Evolutionary conservation across 1,284 basidiomycete genomes (phyloP).

Genomic region (Pterulicium gracile): DNA sequence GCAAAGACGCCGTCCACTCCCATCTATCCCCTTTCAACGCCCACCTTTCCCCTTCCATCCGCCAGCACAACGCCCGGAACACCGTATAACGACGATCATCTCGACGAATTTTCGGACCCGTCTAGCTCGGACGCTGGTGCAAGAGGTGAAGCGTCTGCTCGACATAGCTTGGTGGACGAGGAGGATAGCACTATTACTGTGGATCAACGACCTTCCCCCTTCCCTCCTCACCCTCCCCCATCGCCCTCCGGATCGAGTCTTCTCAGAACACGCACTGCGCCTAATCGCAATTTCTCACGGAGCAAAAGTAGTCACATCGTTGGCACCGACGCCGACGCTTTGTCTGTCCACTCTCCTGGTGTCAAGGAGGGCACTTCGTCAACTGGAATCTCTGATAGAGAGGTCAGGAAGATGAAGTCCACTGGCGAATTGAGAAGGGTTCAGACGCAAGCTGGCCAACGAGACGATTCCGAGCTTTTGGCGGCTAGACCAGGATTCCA

Average conservation of each 20-base stretch:
- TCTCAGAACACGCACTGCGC: slow-evolving; percentile 58
- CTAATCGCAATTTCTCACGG: slow-evolving; percentile 45
- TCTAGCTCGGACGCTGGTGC: slow-evolving; percentile 24
- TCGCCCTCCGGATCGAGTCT: slow-evolving; percentile 30
- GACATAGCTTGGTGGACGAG: slow-evolving; percentile 38
- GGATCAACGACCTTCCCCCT: slow-evolving; percentile 39
- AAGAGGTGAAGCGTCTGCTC: slow-evolving; percentile 10
- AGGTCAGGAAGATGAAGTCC: slow-evolving; percentile 78
- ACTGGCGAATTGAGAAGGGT: slow-evolving; percentile 66
- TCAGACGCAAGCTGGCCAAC: slow-evolving; percentile 15
- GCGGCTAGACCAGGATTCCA: slow-evolving; percentile 31
- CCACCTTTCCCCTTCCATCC: slow-evolving; percentile 42
- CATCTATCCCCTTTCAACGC: slow-evolving; percentile 56
- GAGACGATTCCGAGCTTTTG: slow-evolving; percentile 17
- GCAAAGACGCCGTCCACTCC: slow-evolving; percentile 51
- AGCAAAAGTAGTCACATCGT: slow-evolving; percentile 17
- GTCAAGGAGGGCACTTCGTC: background rate
- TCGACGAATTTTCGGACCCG: slow-evolving; percentile 44
- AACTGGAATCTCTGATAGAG: slow-evolving; percentile 27
- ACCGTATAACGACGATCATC: slow-evolving; percentile 31
- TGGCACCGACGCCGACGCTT: slow-evolving; percentile 16
- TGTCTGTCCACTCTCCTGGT: slow-evolving; percentile 12
- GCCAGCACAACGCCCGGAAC: slow-evolving; percentile 23
- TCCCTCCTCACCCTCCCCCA: slow-evolving; percentile 36
- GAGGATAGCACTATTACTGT: slow-evolving; percentile 64